Conservation (phyloP, 2,329 filamentous ascomycete species). For the Diaporthe eres region DNA sequence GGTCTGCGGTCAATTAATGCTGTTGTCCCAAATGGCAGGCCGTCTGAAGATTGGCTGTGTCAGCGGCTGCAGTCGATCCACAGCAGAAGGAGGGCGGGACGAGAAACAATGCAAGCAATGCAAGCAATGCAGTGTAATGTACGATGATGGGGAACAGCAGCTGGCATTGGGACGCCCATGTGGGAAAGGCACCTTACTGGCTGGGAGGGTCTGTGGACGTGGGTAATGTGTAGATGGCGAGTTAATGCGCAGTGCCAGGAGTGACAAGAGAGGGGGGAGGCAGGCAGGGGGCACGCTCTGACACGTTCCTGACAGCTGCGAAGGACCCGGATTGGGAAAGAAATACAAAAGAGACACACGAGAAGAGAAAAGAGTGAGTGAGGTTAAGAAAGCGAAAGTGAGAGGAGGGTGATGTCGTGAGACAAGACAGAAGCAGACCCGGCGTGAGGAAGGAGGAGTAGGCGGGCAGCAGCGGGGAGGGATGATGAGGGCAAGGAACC, state of each 20-base stretch:
- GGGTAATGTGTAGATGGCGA: constrained; percentile 34
- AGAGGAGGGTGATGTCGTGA: constrained; percentile 31
- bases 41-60: constrained; percentile 43
- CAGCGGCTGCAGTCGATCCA: constrained; percentile 40
- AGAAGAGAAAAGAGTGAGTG: constrained; percentile 31
- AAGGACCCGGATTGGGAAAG: constrained; percentile 17
- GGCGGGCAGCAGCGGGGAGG: constrained; percentile 6
- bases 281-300: constrained; percentile 9
- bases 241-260: constrained; percentile 36
- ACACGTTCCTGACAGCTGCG: constrained; percentile 34
- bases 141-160: constrained; percentile 39
- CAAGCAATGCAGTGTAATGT: constrained; percentile 41
- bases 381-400: constrained; percentile 1
- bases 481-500: not conserved
- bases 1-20: constrained; percentile 35
- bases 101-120: constrained; percentile 42
- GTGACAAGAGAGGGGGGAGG: constrained; percentile 26
- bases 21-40: constrained; percentile 36
- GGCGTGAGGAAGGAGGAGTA: constrained; percentile 19
- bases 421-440: constrained; percentile 30
- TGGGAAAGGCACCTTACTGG: constrained; percentile 40
- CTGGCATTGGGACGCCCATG: constrained; percentile 28
- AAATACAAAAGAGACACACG: constrained; percentile 35
- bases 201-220: constrained; percentile 12
- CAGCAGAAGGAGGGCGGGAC: constrained; percentile 33